A percentile compares a stretch with the other conserved stretches of the same genome.
Conservation (phyloP, 2,329 filamentous ascomycete species). For the Epichloe elymi region DNA sequence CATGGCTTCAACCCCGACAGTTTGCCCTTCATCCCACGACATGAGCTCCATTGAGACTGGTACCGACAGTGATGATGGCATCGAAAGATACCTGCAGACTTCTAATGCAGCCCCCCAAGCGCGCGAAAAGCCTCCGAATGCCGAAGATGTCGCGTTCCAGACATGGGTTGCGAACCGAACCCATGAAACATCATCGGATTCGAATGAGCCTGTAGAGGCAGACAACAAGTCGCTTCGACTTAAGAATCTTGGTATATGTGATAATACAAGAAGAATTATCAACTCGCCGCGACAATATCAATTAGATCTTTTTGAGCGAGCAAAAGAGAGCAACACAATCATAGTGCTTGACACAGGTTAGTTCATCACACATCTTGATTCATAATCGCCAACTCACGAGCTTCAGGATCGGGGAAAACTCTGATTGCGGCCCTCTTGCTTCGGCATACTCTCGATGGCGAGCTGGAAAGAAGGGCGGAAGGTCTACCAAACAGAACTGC, state of each 20-base stretch:
- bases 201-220: background rate
- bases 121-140: background rate
- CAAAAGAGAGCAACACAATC: conserved; percentile 75
- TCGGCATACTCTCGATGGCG: conserved; percentile 60
- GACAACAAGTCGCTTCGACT: background rate
- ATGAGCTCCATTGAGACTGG: background rate
- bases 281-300: conserved; percentile 80
- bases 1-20: background rate
- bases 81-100: conserved; percentile 3
- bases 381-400: background rate
- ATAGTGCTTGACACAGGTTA: conserved; percentile 83
- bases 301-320: conserved; percentile 76
- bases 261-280: conserved; percentile 42
- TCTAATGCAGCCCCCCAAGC: background rate
- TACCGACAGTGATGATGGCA: conserved; percentile 7
- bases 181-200: background rate
- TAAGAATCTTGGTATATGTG: background rate
- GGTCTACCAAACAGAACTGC: conserved; percentile 52
- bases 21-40: background rate
- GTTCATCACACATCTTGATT: background rate
- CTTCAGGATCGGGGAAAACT: conserved; percentile 75
- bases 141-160: conserved; percentile 7
- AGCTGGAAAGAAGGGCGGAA: conserved; percentile 54
- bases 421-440: conserved; percentile 85
- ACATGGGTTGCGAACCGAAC: conserved; percentile 4